A percentile compares a stretch with the other conserved stretches of the same genome.
These are phyloP conservation scores for Leccinum griseonigrum DNA, from an alignment of 1,284 basidiomycete genomes.

Conservation along the genomic window DNA sequence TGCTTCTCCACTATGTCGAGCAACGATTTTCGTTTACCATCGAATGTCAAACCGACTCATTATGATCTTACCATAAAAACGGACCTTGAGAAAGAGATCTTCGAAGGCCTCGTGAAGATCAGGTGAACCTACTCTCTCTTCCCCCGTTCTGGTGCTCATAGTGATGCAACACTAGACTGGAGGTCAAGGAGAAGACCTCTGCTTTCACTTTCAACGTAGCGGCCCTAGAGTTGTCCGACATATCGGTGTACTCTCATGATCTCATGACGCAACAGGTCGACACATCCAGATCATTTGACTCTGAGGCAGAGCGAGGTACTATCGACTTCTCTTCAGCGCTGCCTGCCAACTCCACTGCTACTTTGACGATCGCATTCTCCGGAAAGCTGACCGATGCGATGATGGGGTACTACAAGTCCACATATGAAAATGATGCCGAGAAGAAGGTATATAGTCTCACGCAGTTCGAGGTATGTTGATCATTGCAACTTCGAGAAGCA, in stretches of 20 bases:
- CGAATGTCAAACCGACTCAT: conserved; percentile 72
- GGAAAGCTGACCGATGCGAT: conserved; percentile 66
- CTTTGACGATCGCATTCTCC: conserved; percentile 62
- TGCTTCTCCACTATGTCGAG: conserved; percentile 20
- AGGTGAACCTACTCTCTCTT: conserved; percentile 42
- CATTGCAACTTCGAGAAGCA: background rate
- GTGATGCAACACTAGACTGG: conserved; percentile 49
- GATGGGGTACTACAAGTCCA: conserved; percentile 71
- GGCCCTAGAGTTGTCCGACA: conserved; percentile 66
- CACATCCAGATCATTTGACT: conserved; percentile 52
- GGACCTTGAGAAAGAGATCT: conserved; percentile 72
- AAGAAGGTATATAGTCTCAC: conserved; percentile 75
- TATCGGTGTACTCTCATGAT: conserved; percentile 61
- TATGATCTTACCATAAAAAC: conserved; percentile 87
- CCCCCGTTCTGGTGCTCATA: conserved; percentile 7
- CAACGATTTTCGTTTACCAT: conserved; percentile 69
- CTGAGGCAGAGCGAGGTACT: conserved; percentile 61
- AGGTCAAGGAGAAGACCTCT: conserved; percentile 67
- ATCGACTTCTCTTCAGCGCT: conserved; percentile 56
- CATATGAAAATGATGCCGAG: conserved; percentile 54
- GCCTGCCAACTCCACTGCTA: conserved; percentile 61
- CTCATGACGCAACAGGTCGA: conserved; percentile 54
- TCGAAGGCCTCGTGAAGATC: conserved; percentile 79
- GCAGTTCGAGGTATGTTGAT: conserved; percentile 66
- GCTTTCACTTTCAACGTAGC: conserved; percentile 72